Base-by-base conservation (phyloP, 331 rosid species). In the Acacia concinna region DNA sequence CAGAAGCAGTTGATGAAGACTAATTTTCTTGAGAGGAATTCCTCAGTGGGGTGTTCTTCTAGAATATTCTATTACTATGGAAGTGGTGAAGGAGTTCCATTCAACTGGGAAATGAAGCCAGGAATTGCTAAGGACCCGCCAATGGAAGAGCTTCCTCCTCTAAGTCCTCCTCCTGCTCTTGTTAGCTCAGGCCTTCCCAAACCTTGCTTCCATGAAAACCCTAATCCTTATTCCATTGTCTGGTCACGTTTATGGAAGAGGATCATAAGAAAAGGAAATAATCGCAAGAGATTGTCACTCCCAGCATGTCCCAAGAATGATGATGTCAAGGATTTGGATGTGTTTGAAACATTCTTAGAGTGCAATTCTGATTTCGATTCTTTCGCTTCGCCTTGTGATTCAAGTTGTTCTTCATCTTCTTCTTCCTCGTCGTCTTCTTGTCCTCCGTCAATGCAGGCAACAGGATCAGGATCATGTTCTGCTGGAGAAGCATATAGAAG, bases 41-140 rank as follows among this genome's bases (percentile, higher is more conserved):
- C 96, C 8, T 86, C 97, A 4, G 43, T 85, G 21, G 97, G 91
- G 35, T 79, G 88, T 75, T 91, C 98, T 41, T 91, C 98, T 28
- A 88, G 88, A 4, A 75, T 89, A 43, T 41, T 25, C 59, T 88
- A 86, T 44, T 91, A 93, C 84, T 81, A 81, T 67, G 71, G 91
- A 6, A 88, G 82, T 70, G 75, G 87, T 1, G 97, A 89, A 88
- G 97, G 98, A 41, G 83, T 93, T 78, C 97, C 98, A 21, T 93
- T 93, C 82, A 51, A 86, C 21, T 93, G 97, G 98, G 98, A 93
- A 88, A 87, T 64, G 91, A 87, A 90, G 77, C 98, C 97, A 3
- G 98, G 98, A 17, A 84, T 84, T 9, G 83, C 98, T 6, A 87
- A 79, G 78, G 60, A 87, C 14, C 86, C 77, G 7, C 93, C 82